phyloP scores from a whole-genome alignment of 2,329 filamentous ascomycete genomes.

The Alternaria solani region DNA sequence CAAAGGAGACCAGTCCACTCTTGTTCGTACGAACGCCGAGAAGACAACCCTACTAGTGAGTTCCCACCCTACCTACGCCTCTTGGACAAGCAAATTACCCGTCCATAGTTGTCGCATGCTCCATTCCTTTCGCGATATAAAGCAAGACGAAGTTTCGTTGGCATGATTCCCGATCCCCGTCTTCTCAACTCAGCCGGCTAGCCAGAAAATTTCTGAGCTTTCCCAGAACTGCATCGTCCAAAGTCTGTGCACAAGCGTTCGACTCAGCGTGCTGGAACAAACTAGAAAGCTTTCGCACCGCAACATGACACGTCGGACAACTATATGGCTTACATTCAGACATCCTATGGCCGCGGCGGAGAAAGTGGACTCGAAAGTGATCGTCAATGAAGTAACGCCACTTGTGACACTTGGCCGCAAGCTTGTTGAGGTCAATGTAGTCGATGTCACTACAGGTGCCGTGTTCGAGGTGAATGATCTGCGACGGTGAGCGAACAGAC shows the following conservation, averaged over 20 bases:
- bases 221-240: neutral
- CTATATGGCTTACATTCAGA: neutral
- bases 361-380: neutral
- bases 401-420: neutral
- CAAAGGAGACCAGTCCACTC: no score
- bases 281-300: conserved; percentile 9
- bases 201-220: neutral
- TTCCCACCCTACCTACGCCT: no score
- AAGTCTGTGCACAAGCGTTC: conserved; percentile 6
- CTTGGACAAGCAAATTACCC: no score
- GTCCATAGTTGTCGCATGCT: no score
- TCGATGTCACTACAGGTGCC: neutral
- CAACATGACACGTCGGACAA: conserved; percentile 3
- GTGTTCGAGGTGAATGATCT: conserved; percentile 8
- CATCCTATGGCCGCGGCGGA: neutral
- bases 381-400: neutral
- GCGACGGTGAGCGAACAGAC: neutral
- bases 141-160: no score
- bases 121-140: no score
- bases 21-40: no score
- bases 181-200: neutral
- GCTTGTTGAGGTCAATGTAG: neutral
- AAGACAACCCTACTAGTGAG: no score
- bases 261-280: conserved; percentile 19
- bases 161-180: neutral